Base-by-base conservation (phyloP, 2,329 filamentous ascomycete genomes). In the Pseudocercospora crystallina region DNA sequence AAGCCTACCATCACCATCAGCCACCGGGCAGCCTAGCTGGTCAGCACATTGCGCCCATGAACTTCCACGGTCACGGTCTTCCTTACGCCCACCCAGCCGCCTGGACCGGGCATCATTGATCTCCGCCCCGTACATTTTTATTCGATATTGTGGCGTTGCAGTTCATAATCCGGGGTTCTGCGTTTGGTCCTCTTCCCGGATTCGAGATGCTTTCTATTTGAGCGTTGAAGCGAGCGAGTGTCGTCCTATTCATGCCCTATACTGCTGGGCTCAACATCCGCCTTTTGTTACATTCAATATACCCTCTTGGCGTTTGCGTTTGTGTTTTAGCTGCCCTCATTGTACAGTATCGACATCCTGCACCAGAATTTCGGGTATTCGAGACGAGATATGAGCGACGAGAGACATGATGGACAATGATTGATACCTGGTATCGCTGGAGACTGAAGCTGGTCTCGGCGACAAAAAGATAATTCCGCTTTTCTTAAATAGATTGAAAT, bases 351-450 rank as follows among this genome's bases (percentile, higher is more conserved):
- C 14, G 31, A 42, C 31, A 29, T 32, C 20, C 35, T 26, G 20
- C 20, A 26, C 20, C 20, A 26, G 20, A 26, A 26, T 26, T 26
- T 26, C 20, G 20, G 20, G 20, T 26, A 34, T 33, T 44, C 20
- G 32, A 53, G 41, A 57, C 48, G 54, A 52, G 51, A 51, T 12
- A 57, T 32, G 51, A 57, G 48, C 42, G 37, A 57, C 43, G 54
- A 57, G 33, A 53, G 47, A 52, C 30, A 57, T 31, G 50, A 57
- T 38, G 44, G 47, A 38, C 29, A 34, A 51, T 48, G 35, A 51
- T 40, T 20, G 13, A 11, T 47, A 8, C 5, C 11, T 50, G 34
- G 33, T 43, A 12, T 20, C 20, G 8, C 35, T 15, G 7, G 20
- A 26, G 20, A 26, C 20, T 4, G 20, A 7, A 26, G 20, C 20